phyloP scores from a whole-genome alignment of 257 asterid genomes.

The Marsdenia floribunda region DNA sequence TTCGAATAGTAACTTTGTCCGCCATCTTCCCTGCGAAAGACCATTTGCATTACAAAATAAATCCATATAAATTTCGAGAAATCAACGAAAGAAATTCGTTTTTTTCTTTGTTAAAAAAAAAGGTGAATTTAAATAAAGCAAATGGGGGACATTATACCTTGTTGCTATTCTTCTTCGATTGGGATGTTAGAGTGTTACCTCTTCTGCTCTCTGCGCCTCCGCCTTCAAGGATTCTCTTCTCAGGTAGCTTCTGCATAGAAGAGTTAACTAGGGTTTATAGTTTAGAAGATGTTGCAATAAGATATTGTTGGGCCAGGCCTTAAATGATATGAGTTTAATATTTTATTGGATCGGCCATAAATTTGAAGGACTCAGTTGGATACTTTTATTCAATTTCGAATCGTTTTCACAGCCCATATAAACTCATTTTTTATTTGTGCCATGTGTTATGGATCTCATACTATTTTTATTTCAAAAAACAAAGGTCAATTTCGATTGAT shows the following conservation, averaged over 20 bases:
- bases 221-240: neutral
- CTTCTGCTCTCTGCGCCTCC: slow-evolving; percentile 8
- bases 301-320: neutral
- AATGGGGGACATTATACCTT: neutral
- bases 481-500: too few species aligned
- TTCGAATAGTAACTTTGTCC: slow-evolving; percentile 88
- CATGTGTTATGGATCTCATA: too few species aligned
- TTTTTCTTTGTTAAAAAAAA: too few species aligned
- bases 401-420: neutral
- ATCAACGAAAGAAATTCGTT: neutral
- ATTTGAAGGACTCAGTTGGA: neutral
- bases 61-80: too few species aligned
- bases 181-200: neutral
- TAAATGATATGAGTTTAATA: neutral
- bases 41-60: neutral
- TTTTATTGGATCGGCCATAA: neutral
- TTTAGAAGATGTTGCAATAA: neutral
- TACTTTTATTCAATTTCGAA: neutral
- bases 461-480: too few species aligned
- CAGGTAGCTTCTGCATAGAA: neutral
- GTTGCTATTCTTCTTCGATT: neutral
- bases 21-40: slow-evolving; percentile 53
- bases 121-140: neutral
- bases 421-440: too few species aligned
- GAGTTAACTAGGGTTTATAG: slow-evolving; percentile 3